phyloP scores from a whole-genome alignment of 768 basidiomycete species.

The Lentinula detonsa region DNA sequence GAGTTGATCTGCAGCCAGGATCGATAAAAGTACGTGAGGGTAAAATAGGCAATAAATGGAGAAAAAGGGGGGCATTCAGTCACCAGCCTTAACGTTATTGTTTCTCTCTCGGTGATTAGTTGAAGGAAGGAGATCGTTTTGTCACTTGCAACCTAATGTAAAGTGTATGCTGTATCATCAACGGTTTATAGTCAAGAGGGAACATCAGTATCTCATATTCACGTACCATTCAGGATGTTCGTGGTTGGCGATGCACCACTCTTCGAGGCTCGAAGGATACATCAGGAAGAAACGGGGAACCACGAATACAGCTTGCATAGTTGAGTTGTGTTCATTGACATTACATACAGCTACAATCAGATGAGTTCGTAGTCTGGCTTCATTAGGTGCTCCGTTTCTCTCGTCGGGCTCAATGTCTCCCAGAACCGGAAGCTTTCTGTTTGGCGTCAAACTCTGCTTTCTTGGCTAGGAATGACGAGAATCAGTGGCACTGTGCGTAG shows the following conservation, averaged over 20 bases:
- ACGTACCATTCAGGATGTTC: too few relatives aligned
- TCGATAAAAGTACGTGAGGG: slow-evolving; percentile 59
- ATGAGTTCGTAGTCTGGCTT: not conserved
- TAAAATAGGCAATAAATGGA: slow-evolving; percentile 61
- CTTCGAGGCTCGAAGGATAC: too few relatives aligned
- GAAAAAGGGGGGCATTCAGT: slow-evolving; percentile 71
- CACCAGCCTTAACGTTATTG: slow-evolving; percentile 43
- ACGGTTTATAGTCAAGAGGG: too few relatives aligned
- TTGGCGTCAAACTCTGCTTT: slow-evolving; percentile 8
- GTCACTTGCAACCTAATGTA: too few relatives aligned
- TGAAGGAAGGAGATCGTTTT: too few relatives aligned
- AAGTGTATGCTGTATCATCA: too few relatives aligned
- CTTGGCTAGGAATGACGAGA: slow-evolving; percentile 1
- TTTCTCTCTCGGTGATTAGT: too few relatives aligned
- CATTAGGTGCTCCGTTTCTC: not conserved
- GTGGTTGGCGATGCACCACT: too few relatives aligned
- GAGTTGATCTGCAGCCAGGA: slow-evolving; percentile 59
- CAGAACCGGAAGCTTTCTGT: not conserved
- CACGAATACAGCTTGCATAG: slow-evolving; percentile 9
- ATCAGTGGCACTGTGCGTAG: not conserved
- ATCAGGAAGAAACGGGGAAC: too few relatives aligned
- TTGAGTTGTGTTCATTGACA: not conserved
- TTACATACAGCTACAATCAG: not conserved
- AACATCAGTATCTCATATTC: too few relatives aligned
- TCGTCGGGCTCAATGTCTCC: not conserved